Percentiles rank a stretch among this genome's conserved stretches.
These are phyloP conservation scores for Bipolaris sorokiniana DNA, from an alignment of 2,329 filamentous ascomycete species.

Conservation along the genomic window DNA sequence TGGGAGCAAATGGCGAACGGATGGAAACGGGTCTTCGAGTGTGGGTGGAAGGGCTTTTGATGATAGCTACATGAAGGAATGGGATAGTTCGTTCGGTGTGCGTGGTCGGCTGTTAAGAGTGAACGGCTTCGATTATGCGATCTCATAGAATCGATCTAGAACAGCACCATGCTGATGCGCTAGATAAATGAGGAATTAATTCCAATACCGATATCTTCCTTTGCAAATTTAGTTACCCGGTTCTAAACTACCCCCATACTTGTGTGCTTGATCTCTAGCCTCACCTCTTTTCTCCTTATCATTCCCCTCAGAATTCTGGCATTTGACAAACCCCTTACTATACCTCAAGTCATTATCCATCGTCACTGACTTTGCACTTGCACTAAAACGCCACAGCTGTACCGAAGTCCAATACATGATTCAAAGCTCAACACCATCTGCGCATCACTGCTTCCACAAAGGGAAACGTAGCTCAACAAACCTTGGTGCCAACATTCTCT, in stretches of 20 bases:
- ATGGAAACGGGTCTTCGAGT: constrained; percentile 12
- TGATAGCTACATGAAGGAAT: not conserved
- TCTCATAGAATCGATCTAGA: not conserved
- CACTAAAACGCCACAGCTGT: too few species aligned
- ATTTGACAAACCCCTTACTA: not conserved
- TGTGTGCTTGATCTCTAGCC: not conserved
- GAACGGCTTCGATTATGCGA: not conserved
- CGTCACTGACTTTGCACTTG: too few species aligned
- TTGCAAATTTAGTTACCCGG: not conserved
- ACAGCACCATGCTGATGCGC: not conserved
- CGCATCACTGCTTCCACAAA: too few species aligned
- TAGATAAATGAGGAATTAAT: not conserved
- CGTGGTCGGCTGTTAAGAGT: not conserved
- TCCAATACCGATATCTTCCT: not conserved
- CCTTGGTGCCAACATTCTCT: too few species aligned
- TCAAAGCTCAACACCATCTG: too few species aligned
- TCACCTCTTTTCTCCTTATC: not conserved
- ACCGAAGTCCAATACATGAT: too few species aligned
- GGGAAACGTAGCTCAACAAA: too few species aligned
- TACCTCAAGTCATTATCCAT: too few species aligned
- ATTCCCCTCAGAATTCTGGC: not conserved
- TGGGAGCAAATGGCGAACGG: constrained; percentile 7
- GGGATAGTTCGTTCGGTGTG: not conserved
- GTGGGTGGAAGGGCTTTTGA: constrained; percentile 12
- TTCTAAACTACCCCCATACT: not conserved